Evolutionary conservation across 129 eudicot genomes (phyloP), one percentile per base, ranked within the genome.

Genomic region (Silybum marianum): DNA sequence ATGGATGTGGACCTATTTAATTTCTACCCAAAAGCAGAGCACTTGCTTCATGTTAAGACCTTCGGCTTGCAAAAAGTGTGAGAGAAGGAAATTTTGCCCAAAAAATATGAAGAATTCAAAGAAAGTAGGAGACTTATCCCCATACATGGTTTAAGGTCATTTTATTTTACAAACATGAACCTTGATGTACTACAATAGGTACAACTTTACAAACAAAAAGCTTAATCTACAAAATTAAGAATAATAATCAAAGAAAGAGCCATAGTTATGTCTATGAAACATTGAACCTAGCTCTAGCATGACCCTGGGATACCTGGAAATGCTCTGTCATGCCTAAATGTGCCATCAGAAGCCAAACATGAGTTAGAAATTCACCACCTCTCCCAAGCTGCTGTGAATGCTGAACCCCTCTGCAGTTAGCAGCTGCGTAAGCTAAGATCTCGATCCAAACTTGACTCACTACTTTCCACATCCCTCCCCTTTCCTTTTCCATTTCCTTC

Each of bases 281-380:
- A 23, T 23, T 82, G 16, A 90, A 75, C 78, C 86, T 90, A 44
- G 92, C 88, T 88, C 92, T 88, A 22, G 95, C 95, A 82, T 88
- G 92, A 39, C 95, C 95, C 38, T 87, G 86, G 71, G 72, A 48
- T 23, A 88, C 84, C 76, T 90, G 92, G 74, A 90, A 84, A 67
- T 90, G 95, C 19, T 90, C 88, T 0, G 90, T 90, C 34, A 90
- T 88, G 25, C 92, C 92, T 13, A 90, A 78, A 74, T 90, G 92
- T 16, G 92, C 95, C 95, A 90, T 88, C 58, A 90, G 85, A 82
- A 88, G 85, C 95, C 95, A 88, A 12, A 88, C 90, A 84, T 90
- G 95, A 74, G 92, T 90, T 24, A 90, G 75, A 62, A 90, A 77
- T 73, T 88, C 91, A 1, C 91, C 91, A 46, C 91, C 91, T 80